phyloP scores from a whole-genome alignment of 805 yeast species.

The Lachancea meyersii region DNA sequence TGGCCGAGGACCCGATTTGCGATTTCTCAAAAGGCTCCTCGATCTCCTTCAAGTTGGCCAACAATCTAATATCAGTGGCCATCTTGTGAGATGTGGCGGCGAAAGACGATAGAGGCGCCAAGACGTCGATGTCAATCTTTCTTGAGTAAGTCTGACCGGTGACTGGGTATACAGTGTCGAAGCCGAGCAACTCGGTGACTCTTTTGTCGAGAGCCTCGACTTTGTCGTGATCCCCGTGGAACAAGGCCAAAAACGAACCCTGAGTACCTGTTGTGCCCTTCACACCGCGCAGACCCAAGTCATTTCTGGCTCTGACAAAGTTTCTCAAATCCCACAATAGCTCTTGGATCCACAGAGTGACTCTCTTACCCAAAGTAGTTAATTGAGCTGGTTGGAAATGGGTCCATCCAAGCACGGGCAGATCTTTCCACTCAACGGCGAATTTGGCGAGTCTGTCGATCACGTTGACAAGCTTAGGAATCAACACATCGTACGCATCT shows the following conservation, averaged over 20 bases:
- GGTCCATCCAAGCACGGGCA: constrained; percentile 98
- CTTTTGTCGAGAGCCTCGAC: constrained; percentile 89
- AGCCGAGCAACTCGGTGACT: constrained; percentile 89
- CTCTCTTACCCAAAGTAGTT: constrained; percentile 97
- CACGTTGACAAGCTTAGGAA: constrained; percentile 93
- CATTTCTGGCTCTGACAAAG: constrained; percentile 92
- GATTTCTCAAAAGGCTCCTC: constrained; percentile 98
- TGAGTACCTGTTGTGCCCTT: constrained; percentile 99
- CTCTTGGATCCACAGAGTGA: constrained; percentile 96
- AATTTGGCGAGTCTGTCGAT: constrained; percentile 83
- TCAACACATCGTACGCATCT: constrained; percentile 88
- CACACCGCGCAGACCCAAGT: constrained; percentile 93
- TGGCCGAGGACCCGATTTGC: constrained; percentile 97
- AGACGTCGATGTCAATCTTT: constrained; percentile 91
- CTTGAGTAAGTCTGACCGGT: constrained; percentile 99
- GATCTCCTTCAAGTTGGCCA: constrained; percentile 93
- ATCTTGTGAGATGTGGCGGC: constrained; percentile 96
- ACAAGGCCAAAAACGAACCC: constrained; percentile 88
- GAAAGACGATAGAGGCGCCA: constrained; percentile 87
- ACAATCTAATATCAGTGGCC: constrained; percentile 92
- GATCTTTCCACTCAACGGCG: constrained; percentile 86
- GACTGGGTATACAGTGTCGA: constrained; percentile 91
- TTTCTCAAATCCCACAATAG: constrained; percentile 96
- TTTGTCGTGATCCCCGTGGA: constrained; percentile 95
- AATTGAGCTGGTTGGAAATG: constrained; percentile 99